phyloP scores from a whole-genome alignment of 2,329 filamentous ascomycete genomes.

The Nigrospora sphaerica region DNA sequence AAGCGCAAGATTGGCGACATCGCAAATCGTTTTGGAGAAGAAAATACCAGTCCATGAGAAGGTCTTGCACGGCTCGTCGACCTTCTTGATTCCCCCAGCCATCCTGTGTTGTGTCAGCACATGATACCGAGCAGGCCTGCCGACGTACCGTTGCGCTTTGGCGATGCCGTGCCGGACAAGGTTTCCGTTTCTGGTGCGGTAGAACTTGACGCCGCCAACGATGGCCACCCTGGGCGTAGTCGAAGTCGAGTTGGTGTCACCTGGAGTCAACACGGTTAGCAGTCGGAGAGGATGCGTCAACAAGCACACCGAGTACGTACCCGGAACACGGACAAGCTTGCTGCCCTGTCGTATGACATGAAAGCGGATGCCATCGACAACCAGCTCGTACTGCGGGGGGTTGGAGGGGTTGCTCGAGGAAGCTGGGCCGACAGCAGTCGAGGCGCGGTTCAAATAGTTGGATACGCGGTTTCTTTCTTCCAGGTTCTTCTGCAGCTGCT shows the following conservation, averaged over 20 bases:
- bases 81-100: conserved; percentile 55
- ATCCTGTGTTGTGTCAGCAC: conserved; percentile 37
- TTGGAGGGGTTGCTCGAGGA: conserved; percentile 21
- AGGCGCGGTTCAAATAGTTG: conserved; percentile 33
- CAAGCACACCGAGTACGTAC: conserved; percentile 38
- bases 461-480: conserved; percentile 52
- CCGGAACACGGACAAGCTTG: conserved; percentile 68
- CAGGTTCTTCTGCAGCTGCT: conserved; percentile 43
- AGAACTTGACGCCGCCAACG: conserved; percentile 73
- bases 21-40: conserved; percentile 26
- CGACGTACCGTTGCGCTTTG: conserved; percentile 66
- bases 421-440: conserved; percentile 11
- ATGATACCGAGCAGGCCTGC: conserved; percentile 10
- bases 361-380: conserved; percentile 67
- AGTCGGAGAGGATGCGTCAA: neutral
- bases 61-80: conserved; percentile 65
- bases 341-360: conserved; percentile 69
- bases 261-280: conserved; percentile 23
- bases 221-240: conserved; percentile 67
- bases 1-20: conserved; percentile 25
- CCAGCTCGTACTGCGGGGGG: conserved; percentile 50
- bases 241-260: conserved; percentile 52
- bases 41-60: conserved; percentile 64
- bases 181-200: conserved; percentile 82
- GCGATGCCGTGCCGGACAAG: conserved; percentile 72